Evolutionary conservation across 768 basidiomycete genomes (phyloP), one percentile per base, ranked within the genome.

Genomic region (Suillus americanus): DNA sequence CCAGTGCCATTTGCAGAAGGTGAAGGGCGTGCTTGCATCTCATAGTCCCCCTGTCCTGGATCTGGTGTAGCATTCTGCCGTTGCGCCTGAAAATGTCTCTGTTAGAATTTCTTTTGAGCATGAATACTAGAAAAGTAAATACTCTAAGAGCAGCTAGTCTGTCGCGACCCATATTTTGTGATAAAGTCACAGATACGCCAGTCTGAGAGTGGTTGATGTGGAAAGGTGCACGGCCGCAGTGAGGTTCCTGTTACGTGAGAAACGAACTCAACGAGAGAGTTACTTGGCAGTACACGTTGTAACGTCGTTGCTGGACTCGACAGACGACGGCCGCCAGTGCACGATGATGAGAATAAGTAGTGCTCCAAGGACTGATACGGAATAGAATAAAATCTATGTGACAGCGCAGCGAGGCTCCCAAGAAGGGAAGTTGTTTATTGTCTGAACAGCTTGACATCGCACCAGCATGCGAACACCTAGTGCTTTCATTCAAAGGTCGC

Each of bases 91-190:
- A 83, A 74, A 51, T 83, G 89, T 86, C 73, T 89, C 85, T 69
- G 25, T 89, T 86, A 57, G 79, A 62, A 62, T 66, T 46, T 60
- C 50, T 83, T 53, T 67, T 2, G 1, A 35, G 86, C 86, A 69
- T 87, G 83, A 69, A 84, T 83, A 43, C 83, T 84, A 70, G 86
- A 89, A 60, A 83, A 84, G 72, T 86, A 70, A 85, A 55, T 66
- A 91, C 91, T 79, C 91, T 86, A 83, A 90, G 86, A 65, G 90
- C 91, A 71, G 91, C 93, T 68, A 96, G 87, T 84, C 94, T 86
- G 85, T 96, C 74, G 13, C 67, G 69, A 30, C 69, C 92, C 85
- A 94, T 88, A 69, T 35, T 55, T n/a, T 20, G 53, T 54, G 43
- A 61, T 41, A 8, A 43, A 64, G 7, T 16, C 18, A 63, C 25